A percentile compares a stretch with the other conserved stretches of the same genome.
Evolutionary conservation across 225 moss, liverwort and hornwort species (phyloP).

Genomic region (Rhytidiadelphus loreus): DNA sequence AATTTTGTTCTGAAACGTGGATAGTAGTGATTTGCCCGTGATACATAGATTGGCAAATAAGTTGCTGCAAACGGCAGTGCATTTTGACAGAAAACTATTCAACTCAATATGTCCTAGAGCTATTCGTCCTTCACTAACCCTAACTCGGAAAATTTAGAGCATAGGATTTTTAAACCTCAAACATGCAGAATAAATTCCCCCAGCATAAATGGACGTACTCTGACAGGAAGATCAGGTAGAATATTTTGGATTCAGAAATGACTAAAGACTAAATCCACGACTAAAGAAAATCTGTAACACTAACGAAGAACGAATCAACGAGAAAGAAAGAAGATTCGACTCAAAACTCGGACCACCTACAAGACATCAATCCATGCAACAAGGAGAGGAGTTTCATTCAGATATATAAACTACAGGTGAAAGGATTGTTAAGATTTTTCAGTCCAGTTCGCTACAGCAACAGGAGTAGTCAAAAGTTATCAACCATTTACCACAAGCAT

Average conservation of each 20-base stretch:
- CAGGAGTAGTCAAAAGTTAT: background rate
- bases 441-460: background rate
- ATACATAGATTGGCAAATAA: background rate
- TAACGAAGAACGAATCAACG: background rate
- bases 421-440: background rate
- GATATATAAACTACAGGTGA: background rate
- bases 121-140: background rate
- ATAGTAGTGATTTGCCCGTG: background rate
- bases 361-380: background rate
- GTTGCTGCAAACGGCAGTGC: background rate
- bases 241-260: background rate
- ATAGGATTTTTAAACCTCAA: background rate
- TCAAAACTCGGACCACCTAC: background rate
- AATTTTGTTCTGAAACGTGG: background rate
- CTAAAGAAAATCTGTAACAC: background rate
- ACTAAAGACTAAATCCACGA: background rate
- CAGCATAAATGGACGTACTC: background rate
- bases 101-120: background rate
- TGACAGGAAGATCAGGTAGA: background rate
- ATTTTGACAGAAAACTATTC: background rate
- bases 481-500: background rate
- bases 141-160: background rate
- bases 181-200: background rate
- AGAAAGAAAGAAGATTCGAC: background rate
- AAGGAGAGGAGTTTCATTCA: background rate